A percentile compares a stretch with the other conserved stretches of the same genome.
Conservation (phyloP, 2,329 filamentous ascomycete species). For the Diaporthe humulicola region DNA sequence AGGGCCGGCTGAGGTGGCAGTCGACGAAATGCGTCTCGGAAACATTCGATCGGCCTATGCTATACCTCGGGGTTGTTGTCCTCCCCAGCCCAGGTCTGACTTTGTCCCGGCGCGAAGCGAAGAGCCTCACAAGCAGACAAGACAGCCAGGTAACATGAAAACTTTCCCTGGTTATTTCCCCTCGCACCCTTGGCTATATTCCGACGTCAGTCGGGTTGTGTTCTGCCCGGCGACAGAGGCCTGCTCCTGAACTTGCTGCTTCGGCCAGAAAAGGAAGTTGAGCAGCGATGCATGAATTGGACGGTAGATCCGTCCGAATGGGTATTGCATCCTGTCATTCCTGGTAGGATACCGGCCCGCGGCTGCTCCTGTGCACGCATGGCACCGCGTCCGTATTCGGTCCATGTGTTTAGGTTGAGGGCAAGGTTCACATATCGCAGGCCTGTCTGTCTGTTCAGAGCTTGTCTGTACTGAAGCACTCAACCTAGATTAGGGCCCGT, state of each 20-base stretch:
- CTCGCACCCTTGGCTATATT: constrained; percentile 8
- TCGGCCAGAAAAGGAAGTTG: not conserved
- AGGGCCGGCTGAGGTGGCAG: not conserved
- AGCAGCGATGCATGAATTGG: not conserved
- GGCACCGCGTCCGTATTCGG: not conserved
- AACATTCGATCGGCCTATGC: constrained; percentile 28
- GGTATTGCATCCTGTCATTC: not conserved
- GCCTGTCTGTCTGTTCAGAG: not conserved
- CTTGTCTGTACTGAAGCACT: not conserved
- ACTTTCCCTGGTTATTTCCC: not conserved
- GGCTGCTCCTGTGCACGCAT: not conserved
- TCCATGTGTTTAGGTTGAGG: not conserved
- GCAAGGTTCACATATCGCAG: not conserved
- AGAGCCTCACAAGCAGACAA: not conserved
- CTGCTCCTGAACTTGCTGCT: not conserved
- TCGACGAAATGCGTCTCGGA: not conserved
- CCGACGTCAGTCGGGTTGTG: constrained; percentile 21
- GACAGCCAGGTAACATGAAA: not conserved
- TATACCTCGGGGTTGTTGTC: not conserved
- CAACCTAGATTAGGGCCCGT: not conserved
- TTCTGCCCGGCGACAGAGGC: not conserved
- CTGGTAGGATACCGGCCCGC: not conserved
- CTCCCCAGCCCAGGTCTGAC: not conserved
- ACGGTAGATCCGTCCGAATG: constrained; percentile 3
- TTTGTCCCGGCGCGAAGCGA: not conserved